Evolutionary conservation across 2,329 filamentous ascomycete genomes (phyloP).

Genomic region (Mycocentrospora acerina): DNA sequence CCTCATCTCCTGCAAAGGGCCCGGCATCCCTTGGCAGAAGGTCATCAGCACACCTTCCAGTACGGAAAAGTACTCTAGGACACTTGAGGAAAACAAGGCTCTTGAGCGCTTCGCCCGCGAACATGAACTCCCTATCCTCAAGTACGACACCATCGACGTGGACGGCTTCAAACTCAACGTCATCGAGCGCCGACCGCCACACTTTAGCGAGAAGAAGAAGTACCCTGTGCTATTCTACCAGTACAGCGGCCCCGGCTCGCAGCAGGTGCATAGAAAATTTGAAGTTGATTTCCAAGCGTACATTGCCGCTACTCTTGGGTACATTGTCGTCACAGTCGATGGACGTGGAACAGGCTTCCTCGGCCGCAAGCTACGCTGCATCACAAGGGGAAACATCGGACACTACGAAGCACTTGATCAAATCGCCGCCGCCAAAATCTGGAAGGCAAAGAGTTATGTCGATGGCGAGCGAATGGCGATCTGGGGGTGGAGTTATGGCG

Average conservation of each 20-base stretch:
- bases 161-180: constrained; percentile 72
- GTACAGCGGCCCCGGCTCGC: constrained; percentile 93
- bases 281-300: constrained; percentile 87
- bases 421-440: constrained; percentile 84
- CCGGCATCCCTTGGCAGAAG: constrained; percentile 86
- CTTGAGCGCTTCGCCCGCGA: constrained; percentile 70
- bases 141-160: constrained; percentile 83
- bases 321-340: constrained; percentile 93
- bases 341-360: constrained; percentile 89
- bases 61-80: constrained; percentile 62
- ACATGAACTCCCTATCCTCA: constrained; percentile 78
- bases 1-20: constrained; percentile 81
- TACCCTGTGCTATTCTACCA: constrained; percentile 95
- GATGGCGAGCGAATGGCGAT: constrained; percentile 82
- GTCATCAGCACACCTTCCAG: constrained; percentile 81
- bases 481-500: constrained; percentile 98
- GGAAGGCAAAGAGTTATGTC: constrained; percentile 78
- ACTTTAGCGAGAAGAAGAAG: constrained; percentile 79
- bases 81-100: constrained; percentile 74
- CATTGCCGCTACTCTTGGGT: constrained; percentile 80
- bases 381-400: constrained; percentile 81
- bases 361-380: constrained; percentile 78
- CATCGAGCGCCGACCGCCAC: constrained; percentile 83
- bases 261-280: constrained; percentile 80
- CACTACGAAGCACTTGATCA: constrained; percentile 85